phyloP scores from a whole-genome alignment of 2,329 filamentous ascomycete species.

The Aspergillus sojae region DNA sequence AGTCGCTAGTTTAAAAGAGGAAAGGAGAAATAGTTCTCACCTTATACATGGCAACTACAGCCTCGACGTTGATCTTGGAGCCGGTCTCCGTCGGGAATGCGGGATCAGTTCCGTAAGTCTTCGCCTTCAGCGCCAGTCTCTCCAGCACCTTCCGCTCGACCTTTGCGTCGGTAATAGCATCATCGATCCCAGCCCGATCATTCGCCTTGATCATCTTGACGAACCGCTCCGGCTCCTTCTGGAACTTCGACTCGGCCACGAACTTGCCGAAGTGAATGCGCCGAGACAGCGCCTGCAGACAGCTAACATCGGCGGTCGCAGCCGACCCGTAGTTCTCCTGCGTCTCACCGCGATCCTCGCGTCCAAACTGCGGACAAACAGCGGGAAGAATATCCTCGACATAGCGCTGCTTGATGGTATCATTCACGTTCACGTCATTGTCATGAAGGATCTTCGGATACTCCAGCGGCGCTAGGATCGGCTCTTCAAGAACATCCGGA shows the following conservation, averaged over 20 bases:
- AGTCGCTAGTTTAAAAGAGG: background rate
- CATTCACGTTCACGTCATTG: constrained; percentile 90
- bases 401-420: constrained; percentile 83
- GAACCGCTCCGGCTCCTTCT: constrained; percentile 77
- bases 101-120: constrained; percentile 91
- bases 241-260: constrained; percentile 94
- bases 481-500: constrained; percentile 73
- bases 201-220: constrained; percentile 78
- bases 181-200: constrained; percentile 80
- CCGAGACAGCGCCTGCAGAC: constrained; percentile 84
- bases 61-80: constrained; percentile 86
- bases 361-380: constrained; percentile 75
- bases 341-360: constrained; percentile 76
- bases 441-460: constrained; percentile 87
- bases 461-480: constrained; percentile 82
- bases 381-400: constrained; percentile 78
- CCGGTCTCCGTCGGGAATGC: constrained; percentile 55
- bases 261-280: constrained; percentile 98
- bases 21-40: constrained; percentile 32
- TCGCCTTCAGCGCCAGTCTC: constrained; percentile 81
- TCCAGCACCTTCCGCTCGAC: constrained; percentile 93
- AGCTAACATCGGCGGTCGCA: constrained; percentile 86
- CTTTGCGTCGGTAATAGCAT: constrained; percentile 83
- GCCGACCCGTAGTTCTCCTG: constrained; percentile 95
- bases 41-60: constrained; percentile 85